Base-by-base conservation (phyloP, 2,329 filamentous ascomycete species). In the Pseudocercospora crystallina region DNA sequence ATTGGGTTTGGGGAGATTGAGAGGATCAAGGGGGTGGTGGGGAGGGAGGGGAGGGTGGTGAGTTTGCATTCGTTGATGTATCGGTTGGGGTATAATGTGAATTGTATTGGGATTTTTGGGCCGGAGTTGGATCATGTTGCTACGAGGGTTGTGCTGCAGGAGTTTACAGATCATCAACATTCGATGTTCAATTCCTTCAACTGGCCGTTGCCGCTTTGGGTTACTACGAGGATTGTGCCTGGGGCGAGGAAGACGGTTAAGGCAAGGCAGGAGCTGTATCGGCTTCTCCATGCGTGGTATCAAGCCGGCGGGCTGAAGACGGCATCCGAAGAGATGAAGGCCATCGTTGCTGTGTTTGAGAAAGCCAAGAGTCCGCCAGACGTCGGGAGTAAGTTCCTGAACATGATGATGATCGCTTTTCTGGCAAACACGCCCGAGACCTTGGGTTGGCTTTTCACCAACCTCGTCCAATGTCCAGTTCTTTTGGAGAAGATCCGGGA, bases 21-120 rank as follows among this genome's bases (percentile, higher is more conserved):
- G 11, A 17, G 44, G 9, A 47, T 47, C 36, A 47, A 47, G 34
- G 26, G 17, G 11, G 29, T 14, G 2, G 44, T 47, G 1, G 44
- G 44, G 11, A 12, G 2, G 34, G 36, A 43, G 9, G 40, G 40
- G 10, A 43, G n/a, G 9, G 39, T 26, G 5, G 33, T 49, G 26
- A 44, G 40, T 1, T 14, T 49, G 1, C 47, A 49, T 17, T 43
- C 40, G 8, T 14, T 49, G 11, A 49, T 49, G 47, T 49, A 49
- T n/a, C 47, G 47, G 2, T 17, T 49, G 10, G 47, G 47, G 8
- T 49, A 43, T 17, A 49, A 49, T 32, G 47, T 49, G 12, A 49
- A 49, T 35, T 49, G 47, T 35, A 44, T 49, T n/a, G 41, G 47
- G 13, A 49, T 49, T 14, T 49, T 49, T 31, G 47, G 47, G 8